Conservation (phyloP, 1,284 basidiomycete species). For the Anthracocystis setariae region DNA sequence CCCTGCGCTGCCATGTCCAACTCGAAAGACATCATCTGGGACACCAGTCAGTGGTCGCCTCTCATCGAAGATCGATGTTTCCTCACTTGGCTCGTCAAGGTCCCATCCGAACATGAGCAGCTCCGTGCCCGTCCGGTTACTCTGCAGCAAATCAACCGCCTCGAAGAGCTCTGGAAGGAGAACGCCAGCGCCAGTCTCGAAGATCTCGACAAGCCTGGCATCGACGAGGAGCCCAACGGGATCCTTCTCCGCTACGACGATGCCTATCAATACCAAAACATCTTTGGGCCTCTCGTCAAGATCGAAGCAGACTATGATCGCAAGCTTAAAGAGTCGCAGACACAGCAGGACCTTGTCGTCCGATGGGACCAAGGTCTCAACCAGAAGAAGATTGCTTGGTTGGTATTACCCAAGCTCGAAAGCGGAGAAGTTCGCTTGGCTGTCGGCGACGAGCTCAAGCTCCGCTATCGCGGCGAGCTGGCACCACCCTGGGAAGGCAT, state of each 20-base stretch:
- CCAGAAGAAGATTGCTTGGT: slow-evolving; percentile 97
- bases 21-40: slow-evolving; percentile 98
- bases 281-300: slow-evolving; percentile 97
- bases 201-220: slow-evolving; percentile 89
- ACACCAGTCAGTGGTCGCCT: slow-evolving; percentile 95
- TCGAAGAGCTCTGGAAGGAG: slow-evolving; percentile 98
- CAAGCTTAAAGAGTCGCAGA: slow-evolving; percentile 95
- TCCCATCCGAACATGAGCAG: slow-evolving; percentile 93
- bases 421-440: slow-evolving; percentile 96
- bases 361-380: slow-evolving; percentile 98
- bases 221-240: slow-evolving; percentile 80
- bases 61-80: slow-evolving; percentile 98
- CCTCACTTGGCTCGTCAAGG: slow-evolving; percentile 97
- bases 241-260: slow-evolving; percentile 91
- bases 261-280: slow-evolving; percentile 99
- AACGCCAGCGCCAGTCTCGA: slow-evolving; percentile 92
- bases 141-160: slow-evolving; percentile 93
- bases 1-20: slow-evolving; percentile 89
- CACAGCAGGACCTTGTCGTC: slow-evolving; percentile 93
- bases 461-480: slow-evolving; percentile 88
- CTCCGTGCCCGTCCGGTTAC: slow-evolving; percentile 94
- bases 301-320: slow-evolving; percentile 99
- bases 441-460: slow-evolving; percentile 91
- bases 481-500: slow-evolving; percentile 88
- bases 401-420: slow-evolving; percentile 92